Percentiles rank a stretch among this genome's conserved stretches.
phyloP scores from a whole-genome alignment of 2,329 filamentous ascomycete genomes.

The Stemphylium lycopersici region DNA sequence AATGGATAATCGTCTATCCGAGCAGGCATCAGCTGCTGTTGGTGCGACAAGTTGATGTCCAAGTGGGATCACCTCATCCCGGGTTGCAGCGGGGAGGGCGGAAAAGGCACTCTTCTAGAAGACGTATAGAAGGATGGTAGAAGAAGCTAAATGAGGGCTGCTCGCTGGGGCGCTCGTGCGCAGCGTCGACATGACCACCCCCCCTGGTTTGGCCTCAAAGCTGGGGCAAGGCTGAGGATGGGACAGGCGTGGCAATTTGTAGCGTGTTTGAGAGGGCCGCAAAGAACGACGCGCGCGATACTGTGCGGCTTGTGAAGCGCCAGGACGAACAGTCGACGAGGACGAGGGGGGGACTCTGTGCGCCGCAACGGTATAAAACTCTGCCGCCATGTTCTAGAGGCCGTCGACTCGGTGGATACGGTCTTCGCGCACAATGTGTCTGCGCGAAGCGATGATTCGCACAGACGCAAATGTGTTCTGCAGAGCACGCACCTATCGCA shows the following conservation, averaged over 20 bases:
- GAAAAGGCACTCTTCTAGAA: slow-evolving; percentile 47
- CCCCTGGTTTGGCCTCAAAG: slow-evolving; percentile 40
- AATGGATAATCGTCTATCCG: slow-evolving; percentile 44
- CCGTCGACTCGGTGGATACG: neutral
- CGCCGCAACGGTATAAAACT: neutral
- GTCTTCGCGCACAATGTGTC: slow-evolving; percentile 8
- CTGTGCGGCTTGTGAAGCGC: neutral
- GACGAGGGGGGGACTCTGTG: neutral
- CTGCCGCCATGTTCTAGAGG: neutral
- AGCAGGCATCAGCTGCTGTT: slow-evolving; percentile 39
- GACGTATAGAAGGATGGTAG: slow-evolving; percentile 38
- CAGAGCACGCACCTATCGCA: slow-evolving; percentile 28
- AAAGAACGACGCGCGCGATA: neutral
- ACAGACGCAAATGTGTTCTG: slow-evolving; percentile 18
- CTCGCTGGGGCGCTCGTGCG: slow-evolving; percentile 39
- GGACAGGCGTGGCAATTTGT: slow-evolving; percentile 32
- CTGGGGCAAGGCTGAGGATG: slow-evolving; percentile 47
- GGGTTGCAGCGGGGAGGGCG: slow-evolving; percentile 42
- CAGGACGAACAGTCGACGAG: slow-evolving; percentile 1
- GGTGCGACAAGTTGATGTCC: slow-evolving; percentile 47
- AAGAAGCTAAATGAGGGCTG: slow-evolving; percentile 40
- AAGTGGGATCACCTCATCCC: slow-evolving; percentile 41
- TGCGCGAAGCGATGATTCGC: slow-evolving; percentile 22
- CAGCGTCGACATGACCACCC: slow-evolving; percentile 32
- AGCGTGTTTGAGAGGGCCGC: slow-evolving; percentile 38